Conservation (phyloP, 2,329 filamentous ascomycete species). For the Colletotrichum gloeosporioides region DNA sequence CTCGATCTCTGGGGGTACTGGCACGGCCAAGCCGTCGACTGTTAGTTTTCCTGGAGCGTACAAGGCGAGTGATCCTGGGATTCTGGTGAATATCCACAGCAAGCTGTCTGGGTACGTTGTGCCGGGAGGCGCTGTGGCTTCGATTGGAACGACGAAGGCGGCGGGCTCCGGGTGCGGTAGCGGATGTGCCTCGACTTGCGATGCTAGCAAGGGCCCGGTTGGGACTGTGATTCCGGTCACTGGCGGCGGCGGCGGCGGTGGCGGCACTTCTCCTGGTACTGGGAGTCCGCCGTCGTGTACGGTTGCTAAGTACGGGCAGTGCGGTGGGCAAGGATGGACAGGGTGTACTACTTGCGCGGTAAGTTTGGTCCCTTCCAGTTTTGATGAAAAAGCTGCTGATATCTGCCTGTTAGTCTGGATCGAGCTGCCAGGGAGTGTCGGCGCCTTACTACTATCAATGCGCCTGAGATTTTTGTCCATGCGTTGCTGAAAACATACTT, state of each 20-base stretch:
- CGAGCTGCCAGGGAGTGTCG: background rate
- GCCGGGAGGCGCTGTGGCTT: conserved; percentile 47
- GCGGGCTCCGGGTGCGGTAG: conserved; percentile 42
- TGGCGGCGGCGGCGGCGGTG: background rate
- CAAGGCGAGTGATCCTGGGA: conserved; percentile 47
- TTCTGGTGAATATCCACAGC: conserved; percentile 53
- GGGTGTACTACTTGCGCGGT: conserved; percentile 46
- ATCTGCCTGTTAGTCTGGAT: background rate
- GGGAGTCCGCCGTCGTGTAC: conserved; percentile 30
- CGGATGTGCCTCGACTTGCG: conserved; percentile 45
- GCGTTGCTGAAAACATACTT: fast-evolving
- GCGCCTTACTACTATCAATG: background rate
- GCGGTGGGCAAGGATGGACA: conserved; percentile 44
- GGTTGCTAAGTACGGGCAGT: conserved; percentile 41
- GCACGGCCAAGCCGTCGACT: conserved; percentile 31
- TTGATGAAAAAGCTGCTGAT: conserved; percentile 25
- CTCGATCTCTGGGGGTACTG: conserved; percentile 29
- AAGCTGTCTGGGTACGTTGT: conserved; percentile 43
- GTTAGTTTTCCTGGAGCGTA: conserved; percentile 50
- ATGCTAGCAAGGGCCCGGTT: conserved; percentile 33
- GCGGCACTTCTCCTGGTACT: background rate
- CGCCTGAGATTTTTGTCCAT: background rate
- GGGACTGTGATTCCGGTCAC: conserved; percentile 28
- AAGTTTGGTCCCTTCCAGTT: conserved; percentile 24
- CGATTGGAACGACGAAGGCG: conserved; percentile 43